Base-by-base conservation (phyloP, 2,329 filamentous ascomycete genomes). In the Conoideocrella luteorostrata region DNA sequence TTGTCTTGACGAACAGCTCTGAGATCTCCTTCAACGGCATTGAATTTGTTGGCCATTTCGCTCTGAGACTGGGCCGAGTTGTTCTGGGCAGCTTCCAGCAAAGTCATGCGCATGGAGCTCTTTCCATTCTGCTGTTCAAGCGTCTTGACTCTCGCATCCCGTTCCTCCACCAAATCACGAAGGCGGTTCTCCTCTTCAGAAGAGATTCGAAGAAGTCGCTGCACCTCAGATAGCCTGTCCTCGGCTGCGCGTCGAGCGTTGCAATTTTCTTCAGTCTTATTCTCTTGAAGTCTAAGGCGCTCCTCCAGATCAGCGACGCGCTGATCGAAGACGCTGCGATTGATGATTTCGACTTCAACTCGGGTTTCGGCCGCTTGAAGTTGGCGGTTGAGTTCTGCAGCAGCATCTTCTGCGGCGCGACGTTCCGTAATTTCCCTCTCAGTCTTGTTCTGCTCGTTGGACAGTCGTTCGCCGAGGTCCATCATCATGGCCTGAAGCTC, bases 101-200 rank as follows among this genome's bases (percentile, higher is more conserved):
- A 65, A n/a, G 78, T 70, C 46, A 84, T 74, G 39, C 77, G 79
- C 74, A 82, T 81, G 1, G 69, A 63, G 18, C 66, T 70, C 59
- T 82, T 75, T 55, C 68, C 71, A 40, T 70, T 67, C 6, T 68
- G 56, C 46, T 81, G 72, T 56, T 86, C 80, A 36, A 80, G 61
- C 18, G 66, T 62, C 61, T 77, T 81, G 47, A 87, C 71, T 60
- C 77, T 79, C 41, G 78, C 71, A n/a, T 88, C 78, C 52, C 78
- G 82, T 53, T 88, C 82, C 33, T 87, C 82, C 38, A 84, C 66
- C 30, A 78, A 74, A 46, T 82, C 75, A 21, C 81, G 74, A 5
- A 90, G 74, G 43, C 82, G 76, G 50, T 75, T 75, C 50, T 86
- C 82, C 57, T 89, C 84, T 56, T 88, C 82, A n/a, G 84, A 78